Conservation (phyloP, 1,284 basidiomycete genomes). For the Moesziomyces antarcticus region DNA sequence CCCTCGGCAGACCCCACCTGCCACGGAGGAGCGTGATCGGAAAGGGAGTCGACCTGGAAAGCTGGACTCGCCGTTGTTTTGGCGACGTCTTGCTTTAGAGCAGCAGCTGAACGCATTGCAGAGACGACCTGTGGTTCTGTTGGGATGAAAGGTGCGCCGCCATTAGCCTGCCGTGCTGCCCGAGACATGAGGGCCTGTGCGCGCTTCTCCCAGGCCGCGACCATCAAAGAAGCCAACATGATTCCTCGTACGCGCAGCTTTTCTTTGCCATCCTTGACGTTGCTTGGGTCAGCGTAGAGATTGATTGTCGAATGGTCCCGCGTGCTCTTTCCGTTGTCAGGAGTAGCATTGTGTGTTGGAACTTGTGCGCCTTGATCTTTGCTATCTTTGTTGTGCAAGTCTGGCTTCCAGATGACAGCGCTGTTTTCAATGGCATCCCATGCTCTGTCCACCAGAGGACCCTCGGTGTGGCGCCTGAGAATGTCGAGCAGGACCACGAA, state of each 20-base stretch:
- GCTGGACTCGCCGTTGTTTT: too few relatives aligned
- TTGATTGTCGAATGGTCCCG: not conserved
- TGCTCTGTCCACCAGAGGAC: conserved; percentile 6
- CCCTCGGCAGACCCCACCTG: too few relatives aligned
- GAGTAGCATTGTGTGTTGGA: not conserved
- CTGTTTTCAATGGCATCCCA: conserved; percentile 12
- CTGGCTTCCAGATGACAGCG: conserved; percentile 17
- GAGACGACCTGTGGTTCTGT: conserved; percentile 10
- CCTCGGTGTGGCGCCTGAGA: conserved; percentile 12
- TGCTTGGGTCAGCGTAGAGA: conserved; percentile 1
- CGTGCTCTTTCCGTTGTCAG: not conserved
- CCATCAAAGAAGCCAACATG: conserved; percentile 17
- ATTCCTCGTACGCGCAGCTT: conserved; percentile 12
- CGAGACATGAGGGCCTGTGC: conserved; percentile 5
- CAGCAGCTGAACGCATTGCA: conserved; percentile 8
- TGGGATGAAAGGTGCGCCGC: not conserved
- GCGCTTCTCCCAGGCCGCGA: conserved; percentile 27
- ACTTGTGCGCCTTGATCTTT: not conserved
- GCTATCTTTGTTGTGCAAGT: conserved; percentile 3
- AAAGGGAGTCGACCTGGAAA: too few relatives aligned
- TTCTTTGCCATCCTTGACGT: not conserved
- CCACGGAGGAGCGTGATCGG: too few relatives aligned
- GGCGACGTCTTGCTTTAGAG: not conserved
- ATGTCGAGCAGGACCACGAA: conserved; percentile 18
- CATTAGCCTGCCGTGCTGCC: not conserved